Percentiles rank a stretch among this genome's conserved stretches.
phyloP scores from a whole-genome alignment of 495 filamentous ascomycete species.

The Mycothermus thermophilus region DNA sequence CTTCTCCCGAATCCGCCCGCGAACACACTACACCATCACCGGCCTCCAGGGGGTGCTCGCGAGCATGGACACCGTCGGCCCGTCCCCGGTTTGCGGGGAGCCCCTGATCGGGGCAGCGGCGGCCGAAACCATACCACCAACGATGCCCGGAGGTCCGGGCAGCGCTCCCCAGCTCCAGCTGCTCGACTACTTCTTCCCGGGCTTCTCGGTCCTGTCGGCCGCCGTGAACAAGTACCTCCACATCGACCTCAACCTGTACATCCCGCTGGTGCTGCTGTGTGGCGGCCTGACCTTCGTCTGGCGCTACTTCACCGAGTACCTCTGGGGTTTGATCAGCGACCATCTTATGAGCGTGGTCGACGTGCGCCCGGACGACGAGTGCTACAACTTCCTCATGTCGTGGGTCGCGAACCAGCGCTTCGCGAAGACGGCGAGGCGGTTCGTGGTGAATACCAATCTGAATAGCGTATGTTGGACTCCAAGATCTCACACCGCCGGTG shows the following conservation, averaged over 20 bases:
- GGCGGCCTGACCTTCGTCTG: conserved; percentile 36
- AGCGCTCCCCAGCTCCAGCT: conserved; percentile 25
- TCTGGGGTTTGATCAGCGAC: conserved; percentile 28
- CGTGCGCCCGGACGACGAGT: conserved; percentile 52
- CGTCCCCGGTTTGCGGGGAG: no score
- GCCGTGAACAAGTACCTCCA: conserved; percentile 45
- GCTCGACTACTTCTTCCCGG: conserved; percentile 63
- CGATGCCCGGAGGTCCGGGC: no score
- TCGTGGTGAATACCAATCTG: conserved; percentile 48
- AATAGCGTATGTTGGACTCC: conserved; percentile 7
- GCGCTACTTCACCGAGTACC: conserved; percentile 35
- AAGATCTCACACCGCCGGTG: not conserved
- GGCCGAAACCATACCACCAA: no score
- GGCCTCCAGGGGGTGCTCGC: no score
- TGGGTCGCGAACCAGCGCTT: conserved; percentile 53
- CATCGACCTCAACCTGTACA: conserved; percentile 58
- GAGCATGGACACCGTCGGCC: no score
- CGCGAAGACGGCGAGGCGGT: conserved; percentile 40
- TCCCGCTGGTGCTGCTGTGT: conserved; percentile 44
- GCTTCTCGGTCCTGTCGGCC: conserved; percentile 50
- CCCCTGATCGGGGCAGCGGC: no score
- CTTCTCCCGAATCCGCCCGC: no score
- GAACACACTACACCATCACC: no score
- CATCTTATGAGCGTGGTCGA: conserved; percentile 47
- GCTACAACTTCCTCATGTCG: conserved; percentile 55